Percentiles rank a stretch among this genome's conserved stretches.
Evolutionary conservation across 768 basidiomycete genomes (phyloP).

Genomic region (Rhodotorula babjevae): DNA sequence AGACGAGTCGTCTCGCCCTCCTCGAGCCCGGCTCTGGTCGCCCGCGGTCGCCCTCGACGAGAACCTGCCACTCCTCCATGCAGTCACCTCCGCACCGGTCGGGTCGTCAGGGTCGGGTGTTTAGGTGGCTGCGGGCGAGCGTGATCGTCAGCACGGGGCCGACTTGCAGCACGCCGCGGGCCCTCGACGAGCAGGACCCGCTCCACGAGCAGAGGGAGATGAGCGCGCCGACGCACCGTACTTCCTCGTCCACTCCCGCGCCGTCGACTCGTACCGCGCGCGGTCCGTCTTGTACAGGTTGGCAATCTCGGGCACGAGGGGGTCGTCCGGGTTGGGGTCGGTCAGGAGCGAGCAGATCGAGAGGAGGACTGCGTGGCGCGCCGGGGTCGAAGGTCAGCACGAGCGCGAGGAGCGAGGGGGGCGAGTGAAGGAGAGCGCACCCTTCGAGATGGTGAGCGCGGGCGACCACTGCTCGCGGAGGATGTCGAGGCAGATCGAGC

Average conservation of each 20-base stretch:
- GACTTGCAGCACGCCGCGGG: too few species aligned
- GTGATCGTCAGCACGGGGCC: too few species aligned
- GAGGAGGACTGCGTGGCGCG: slow-evolving; percentile 63
- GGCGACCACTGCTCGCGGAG: slow-evolving; percentile 99
- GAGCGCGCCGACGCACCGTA: background rate
- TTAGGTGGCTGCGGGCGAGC: background rate
- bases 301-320: slow-evolving; percentile 95
- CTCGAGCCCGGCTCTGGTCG: too few species aligned
- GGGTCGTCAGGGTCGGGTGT: too few species aligned
- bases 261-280: slow-evolving; percentile 91
- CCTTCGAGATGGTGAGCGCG: slow-evolving; percentile 97
- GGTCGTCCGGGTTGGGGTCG: slow-evolving; percentile 98
- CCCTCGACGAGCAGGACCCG: background rate
- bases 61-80: background rate
- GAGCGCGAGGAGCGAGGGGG: background rate
- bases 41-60: too few species aligned
- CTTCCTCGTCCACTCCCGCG: slow-evolving; percentile 99
- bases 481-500: slow-evolving; percentile 97
- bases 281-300: slow-evolving; percentile 96
- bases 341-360: slow-evolving; percentile 99
- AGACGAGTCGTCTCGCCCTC: too few species aligned
- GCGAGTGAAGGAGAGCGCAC: slow-evolving; percentile 50
- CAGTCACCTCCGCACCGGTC: too few species aligned
- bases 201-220: background rate
- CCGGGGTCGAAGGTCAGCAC: background rate